A percentile compares a stretch with the other conserved stretches of the same genome.
These are phyloP conservation scores for Abelmoschus esculentus DNA, from an alignment of 345 rosid species.

Conservation along the genomic window DNA sequence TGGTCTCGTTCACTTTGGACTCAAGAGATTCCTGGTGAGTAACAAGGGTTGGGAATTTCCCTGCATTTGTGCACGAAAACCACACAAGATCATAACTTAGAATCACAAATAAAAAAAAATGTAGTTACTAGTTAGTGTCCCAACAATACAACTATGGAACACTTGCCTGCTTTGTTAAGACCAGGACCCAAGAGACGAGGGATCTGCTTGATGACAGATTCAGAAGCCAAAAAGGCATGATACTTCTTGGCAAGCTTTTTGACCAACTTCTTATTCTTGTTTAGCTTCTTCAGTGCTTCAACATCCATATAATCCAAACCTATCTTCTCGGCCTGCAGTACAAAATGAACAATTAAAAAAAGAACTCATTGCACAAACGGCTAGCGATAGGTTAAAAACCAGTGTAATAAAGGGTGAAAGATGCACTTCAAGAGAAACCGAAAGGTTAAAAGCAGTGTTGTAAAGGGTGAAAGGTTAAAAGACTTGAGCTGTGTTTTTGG, in stretches of 20 bases:
- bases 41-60: neutral
- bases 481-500: neutral
- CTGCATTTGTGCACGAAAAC: neutral
- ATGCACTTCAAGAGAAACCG: neutral
- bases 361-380: neutral
- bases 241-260: constrained; percentile 79
- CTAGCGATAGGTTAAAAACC: neutral
- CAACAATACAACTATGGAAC: neutral
- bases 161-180: constrained; percentile 89
- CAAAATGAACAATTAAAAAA: neutral
- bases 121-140: neutral
- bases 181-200: constrained; percentile 84
- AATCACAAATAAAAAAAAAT: neutral
- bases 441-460: too few relatives aligned
- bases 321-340: constrained; percentile 55
- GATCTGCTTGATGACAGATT: constrained; percentile 75
- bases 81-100: neutral
- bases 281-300: constrained; percentile 65
- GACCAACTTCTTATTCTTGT: constrained; percentile 75
- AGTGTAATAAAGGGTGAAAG: neutral
- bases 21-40: neutral
- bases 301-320: constrained; percentile 69
- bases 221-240: constrained; percentile 75
- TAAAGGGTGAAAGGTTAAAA: too few relatives aligned
- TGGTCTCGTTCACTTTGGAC: neutral